A percentile compares a stretch with the other conserved stretches of the same genome.
phyloP scores from a whole-genome alignment of 768 basidiomycete genomes.

The Phylloporus sp. region DNA sequence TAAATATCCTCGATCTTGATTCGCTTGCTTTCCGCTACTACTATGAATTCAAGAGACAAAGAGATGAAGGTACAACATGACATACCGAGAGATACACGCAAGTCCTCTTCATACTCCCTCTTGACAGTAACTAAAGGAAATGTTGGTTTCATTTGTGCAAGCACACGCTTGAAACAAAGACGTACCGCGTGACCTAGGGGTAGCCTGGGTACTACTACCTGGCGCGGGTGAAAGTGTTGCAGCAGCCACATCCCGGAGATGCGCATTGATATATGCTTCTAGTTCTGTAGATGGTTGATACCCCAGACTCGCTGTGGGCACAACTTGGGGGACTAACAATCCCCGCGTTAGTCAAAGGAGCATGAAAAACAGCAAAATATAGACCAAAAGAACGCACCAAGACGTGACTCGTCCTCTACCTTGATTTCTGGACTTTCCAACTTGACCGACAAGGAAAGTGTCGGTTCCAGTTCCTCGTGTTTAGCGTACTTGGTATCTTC shows the following conservation, averaged over 20 bases:
- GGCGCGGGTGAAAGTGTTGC: neutral
- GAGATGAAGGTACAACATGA: neutral
- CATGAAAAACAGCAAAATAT: neutral
- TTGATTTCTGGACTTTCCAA: constrained; percentile 2
- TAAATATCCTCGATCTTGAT: constrained; percentile 18
- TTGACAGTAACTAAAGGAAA: constrained; percentile 1
- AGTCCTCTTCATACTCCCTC: constrained; percentile 14
- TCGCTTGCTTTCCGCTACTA: constrained; percentile 10
- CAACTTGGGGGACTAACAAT: neutral
- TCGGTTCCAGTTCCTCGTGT: neutral
- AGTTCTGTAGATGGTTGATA: constrained; percentile 10
- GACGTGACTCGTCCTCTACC: neutral
- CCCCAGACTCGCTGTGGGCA: neutral
- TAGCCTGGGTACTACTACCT: neutral
- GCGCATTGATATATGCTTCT: neutral
- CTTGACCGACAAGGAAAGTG: constrained; percentile 1
- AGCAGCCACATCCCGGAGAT: neutral
- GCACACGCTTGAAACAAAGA: neutral
- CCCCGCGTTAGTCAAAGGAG: neutral
- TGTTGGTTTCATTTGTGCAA: neutral
- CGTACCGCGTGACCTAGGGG: neutral
- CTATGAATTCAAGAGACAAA: neutral
- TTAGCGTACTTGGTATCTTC: neutral
- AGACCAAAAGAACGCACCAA: neutral
- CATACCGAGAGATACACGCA: neutral